Evolutionary conservation across 805 yeast species (phyloP).

Genomic region (Pichia cephalocereana): DNA sequence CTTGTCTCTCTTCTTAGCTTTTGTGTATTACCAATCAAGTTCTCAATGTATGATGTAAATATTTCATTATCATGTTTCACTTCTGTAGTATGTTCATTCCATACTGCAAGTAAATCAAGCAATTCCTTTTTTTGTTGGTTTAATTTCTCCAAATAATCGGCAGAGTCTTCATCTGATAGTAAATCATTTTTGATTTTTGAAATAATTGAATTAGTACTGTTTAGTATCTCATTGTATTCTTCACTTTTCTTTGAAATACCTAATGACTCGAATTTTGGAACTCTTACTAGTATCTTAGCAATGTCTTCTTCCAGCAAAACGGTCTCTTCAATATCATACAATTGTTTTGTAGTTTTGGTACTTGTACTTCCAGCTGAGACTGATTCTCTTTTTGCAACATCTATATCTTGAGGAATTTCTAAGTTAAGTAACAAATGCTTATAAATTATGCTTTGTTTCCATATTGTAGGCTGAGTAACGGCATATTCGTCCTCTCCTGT

Average conservation of each 20-base stretch:
- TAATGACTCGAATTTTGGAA: slow-evolving; percentile 26
- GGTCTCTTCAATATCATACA: slow-evolving; percentile 2
- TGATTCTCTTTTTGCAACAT: slow-evolving; percentile 24
- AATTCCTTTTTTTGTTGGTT: slow-evolving; percentile 30
- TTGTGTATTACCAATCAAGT: slow-evolving; percentile 85
- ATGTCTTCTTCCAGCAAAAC: background rate
- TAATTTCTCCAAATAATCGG: slow-evolving; percentile 30
- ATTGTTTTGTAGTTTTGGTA: slow-evolving; percentile 8
- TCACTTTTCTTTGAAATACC: slow-evolving; percentile 13
- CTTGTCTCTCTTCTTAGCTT: slow-evolving; percentile 43
- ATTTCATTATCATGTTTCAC: slow-evolving; percentile 58
- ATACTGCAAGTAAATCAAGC: slow-evolving; percentile 27
- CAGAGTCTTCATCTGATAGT: slow-evolving; percentile 24
- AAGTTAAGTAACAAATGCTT: slow-evolving; percentile 53
- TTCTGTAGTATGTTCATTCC: slow-evolving; percentile 43
- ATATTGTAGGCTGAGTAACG: slow-evolving; percentile 43
- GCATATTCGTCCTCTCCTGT: slow-evolving; percentile 26
- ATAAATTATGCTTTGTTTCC: slow-evolving; percentile 61
- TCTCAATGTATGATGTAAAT: slow-evolving; percentile 82
- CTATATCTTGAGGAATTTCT: slow-evolving; percentile 67
- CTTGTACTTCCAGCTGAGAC: slow-evolving; percentile 10
- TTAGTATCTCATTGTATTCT: slow-evolving; percentile 19
- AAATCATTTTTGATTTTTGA: background rate
- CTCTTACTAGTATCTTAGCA: slow-evolving; percentile 11
- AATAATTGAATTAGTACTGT: slow-evolving; percentile 16